phyloP scores from a whole-genome alignment of 2,329 filamentous ascomycete species.

The Furcasterigmium furcatum region DNA sequence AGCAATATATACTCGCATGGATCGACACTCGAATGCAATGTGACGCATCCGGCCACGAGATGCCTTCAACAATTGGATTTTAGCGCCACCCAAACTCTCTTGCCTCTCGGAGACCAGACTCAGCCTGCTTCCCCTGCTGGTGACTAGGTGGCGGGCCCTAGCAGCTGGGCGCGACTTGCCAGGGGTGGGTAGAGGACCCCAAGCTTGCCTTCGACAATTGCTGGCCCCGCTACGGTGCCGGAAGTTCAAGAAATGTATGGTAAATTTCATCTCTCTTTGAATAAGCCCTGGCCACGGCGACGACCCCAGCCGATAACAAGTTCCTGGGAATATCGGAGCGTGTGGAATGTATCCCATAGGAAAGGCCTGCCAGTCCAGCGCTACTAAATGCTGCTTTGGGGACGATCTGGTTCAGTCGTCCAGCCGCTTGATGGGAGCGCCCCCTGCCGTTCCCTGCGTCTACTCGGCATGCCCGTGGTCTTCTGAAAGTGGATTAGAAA shows the following conservation, averaged over 20 bases:
- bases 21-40: too few relatives aligned
- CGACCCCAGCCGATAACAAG: not conserved
- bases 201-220: too few relatives aligned
- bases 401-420: not conserved
- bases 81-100: constrained; percentile 7
- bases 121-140: not conserved
- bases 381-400: not conserved
- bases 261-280: too few relatives aligned
- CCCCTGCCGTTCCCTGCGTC: constrained; percentile 1
- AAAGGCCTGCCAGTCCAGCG: not conserved
- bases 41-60: too few relatives aligned
- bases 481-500: not conserved
- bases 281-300: not conserved
- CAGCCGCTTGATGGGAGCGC: not conserved
- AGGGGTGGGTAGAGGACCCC: not conserved
- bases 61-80: not conserved
- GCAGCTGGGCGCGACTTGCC: too few relatives aligned
- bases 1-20: too few relatives aligned
- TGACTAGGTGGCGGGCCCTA: too few relatives aligned
- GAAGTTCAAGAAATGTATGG: too few relatives aligned
- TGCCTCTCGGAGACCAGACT: not conserved
- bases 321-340: not conserved
- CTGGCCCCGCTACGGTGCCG: too few relatives aligned
- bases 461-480: not conserved
- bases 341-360: not conserved